Evolutionary conservation across 1,139 yeast species (phyloP).

Genomic region (Pichia sp.): DNA sequence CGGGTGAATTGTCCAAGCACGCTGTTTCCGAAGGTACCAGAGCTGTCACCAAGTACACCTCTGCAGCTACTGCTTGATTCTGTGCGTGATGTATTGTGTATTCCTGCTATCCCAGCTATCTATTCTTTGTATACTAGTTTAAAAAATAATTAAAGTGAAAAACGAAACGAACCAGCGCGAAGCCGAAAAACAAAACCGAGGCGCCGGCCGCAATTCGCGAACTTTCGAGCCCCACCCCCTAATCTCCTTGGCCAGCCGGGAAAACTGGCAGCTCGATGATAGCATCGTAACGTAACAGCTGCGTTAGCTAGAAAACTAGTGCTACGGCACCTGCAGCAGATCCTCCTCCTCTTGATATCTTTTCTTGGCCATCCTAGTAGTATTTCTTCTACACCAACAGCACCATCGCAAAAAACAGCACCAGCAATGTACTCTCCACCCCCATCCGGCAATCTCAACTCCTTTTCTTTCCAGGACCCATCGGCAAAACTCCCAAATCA

Average conservation of each 20-base stretch:
- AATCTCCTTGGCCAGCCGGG: no score
- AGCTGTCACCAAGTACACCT: conserved; percentile 98
- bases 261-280: no score
- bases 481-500: background rate
- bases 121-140: background rate
- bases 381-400: background rate
- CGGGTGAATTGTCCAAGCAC: conserved; percentile 99
- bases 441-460: background rate
- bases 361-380: no score
- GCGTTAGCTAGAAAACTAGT: no score
- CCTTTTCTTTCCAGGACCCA: background rate
- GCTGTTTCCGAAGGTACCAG: conserved; percentile 99
- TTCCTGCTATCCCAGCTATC: background rate
- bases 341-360: no score
- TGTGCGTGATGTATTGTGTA: background rate
- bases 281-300: no score
- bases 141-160: no score
- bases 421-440: background rate
- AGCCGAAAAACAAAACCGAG: background rate
- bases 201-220: no score
- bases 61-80: conserved; percentile 53
- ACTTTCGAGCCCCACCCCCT: no score
- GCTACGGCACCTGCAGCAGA: no score
- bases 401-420: background rate
- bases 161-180: background rate